Percentiles rank a stretch among this genome's conserved stretches.
Conservation (phyloP, 805 yeast species). For the Candida maltosa region DNA sequence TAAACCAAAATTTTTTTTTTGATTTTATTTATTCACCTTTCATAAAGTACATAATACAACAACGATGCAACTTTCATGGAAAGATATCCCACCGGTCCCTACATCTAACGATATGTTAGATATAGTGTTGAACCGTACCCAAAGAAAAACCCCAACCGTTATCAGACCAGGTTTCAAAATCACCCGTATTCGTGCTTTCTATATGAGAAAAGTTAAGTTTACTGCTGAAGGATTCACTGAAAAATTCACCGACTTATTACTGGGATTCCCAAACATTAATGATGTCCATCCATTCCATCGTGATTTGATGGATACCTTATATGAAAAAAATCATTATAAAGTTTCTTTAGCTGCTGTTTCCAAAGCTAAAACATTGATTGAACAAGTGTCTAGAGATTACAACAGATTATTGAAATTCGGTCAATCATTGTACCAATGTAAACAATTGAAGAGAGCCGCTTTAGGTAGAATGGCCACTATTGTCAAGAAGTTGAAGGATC, state of each 20-base stretch:
- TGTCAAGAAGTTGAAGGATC: conserved; percentile 91
- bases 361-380: conserved; percentile 89
- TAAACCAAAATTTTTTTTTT: not conserved
- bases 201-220: conserved; percentile 96
- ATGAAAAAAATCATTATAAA: conserved; percentile 97
- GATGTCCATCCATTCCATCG: conserved; percentile 98
- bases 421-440: conserved; percentile 97
- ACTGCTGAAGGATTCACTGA: conserved; percentile 96
- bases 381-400: conserved; percentile 95
- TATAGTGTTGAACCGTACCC: conserved; percentile 94
- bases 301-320: conserved; percentile 95
- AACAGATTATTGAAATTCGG: conserved; percentile 92
- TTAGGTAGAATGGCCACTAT: conserved; percentile 99
- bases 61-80: conserved; percentile 94
- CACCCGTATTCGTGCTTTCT: conserved; percentile 93
- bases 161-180: conserved; percentile 95
- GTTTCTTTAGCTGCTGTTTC: conserved; percentile 93
- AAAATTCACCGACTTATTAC: conserved; percentile 79
- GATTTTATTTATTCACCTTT: too few relatives aligned
- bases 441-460: conserved; percentile 97
- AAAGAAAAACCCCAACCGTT: conserved; percentile 98
- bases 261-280: conserved; percentile 93
- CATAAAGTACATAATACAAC: not conserved
- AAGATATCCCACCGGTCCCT: conserved; percentile 95
- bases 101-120: conserved; percentile 90